Conservation (phyloP, 1,139 yeast species). For the Kodamaea suecica region DNA sequence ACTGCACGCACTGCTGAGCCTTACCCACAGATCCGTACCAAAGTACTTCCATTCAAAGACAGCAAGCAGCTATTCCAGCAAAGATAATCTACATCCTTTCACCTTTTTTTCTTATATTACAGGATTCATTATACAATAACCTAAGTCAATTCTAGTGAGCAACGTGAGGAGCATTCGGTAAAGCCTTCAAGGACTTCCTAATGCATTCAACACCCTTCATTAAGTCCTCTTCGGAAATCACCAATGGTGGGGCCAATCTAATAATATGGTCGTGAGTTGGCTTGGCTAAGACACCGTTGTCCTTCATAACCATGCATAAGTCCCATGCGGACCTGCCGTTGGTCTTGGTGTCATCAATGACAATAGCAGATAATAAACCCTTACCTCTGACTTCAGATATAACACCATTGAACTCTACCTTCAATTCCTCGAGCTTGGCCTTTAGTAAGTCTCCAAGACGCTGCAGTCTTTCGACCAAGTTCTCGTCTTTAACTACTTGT, state of each 20-base stretch:
- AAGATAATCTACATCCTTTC: background rate
- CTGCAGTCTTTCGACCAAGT: slow-evolving; percentile 74
- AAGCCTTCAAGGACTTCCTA: slow-evolving; percentile 54
- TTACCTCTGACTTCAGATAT: slow-evolving; percentile 90
- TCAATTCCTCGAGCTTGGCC: slow-evolving; percentile 60
- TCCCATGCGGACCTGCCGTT: slow-evolving; percentile 97
- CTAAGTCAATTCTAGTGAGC: slow-evolving; percentile 30
- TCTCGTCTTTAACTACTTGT: slow-evolving; percentile 84
- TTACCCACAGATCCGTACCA: no score
- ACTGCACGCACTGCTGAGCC: no score
- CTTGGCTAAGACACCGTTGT: slow-evolving; percentile 87
- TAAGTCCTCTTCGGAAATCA: slow-evolving; percentile 83
- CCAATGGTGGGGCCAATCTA: slow-evolving; percentile 94
- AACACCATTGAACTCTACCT: slow-evolving; percentile 61
- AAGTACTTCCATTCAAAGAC: no score
- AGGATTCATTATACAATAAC: background rate
- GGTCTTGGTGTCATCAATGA: slow-evolving; percentile 79
- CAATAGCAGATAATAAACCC: slow-evolving; percentile 88
- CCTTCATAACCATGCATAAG: slow-evolving; percentile 83
- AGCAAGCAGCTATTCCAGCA: no score
- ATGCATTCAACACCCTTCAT: slow-evolving; percentile 77
- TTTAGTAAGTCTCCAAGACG: slow-evolving; percentile 70
- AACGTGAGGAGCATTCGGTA: slow-evolving; percentile 52
- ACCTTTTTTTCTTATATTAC: background rate
- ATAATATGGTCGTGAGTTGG: slow-evolving; percentile 96